These are phyloP conservation scores for Aspergillus kassunensis DNA, from an alignment of 495 filamentous ascomycete species.

Conservation along the genomic window DNA sequence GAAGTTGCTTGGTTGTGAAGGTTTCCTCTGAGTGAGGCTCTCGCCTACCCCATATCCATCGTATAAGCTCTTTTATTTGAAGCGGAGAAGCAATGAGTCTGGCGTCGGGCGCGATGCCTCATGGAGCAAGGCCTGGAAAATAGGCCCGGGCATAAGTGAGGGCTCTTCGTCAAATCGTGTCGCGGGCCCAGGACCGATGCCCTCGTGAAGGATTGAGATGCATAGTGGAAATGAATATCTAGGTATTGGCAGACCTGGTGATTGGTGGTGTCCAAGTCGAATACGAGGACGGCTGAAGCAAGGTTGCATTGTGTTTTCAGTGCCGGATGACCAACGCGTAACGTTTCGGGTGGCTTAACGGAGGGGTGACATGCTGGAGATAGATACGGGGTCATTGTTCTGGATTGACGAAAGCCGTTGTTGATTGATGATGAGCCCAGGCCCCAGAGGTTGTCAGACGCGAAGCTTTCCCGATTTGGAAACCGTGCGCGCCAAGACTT, in stretches of 20 bases:
- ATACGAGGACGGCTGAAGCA: constrained; percentile 6
- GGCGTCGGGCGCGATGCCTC: background rate
- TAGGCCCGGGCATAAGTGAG: background rate
- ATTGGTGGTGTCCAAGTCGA: constrained; percentile 4
- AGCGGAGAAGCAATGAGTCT: background rate
- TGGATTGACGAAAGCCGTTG: background rate
- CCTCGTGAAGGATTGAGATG: background rate
- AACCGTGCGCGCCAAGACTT: background rate
- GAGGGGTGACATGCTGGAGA: background rate
- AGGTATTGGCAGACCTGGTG: background rate
- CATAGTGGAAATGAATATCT: background rate
- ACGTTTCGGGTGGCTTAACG: background rate
- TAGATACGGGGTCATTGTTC: no score
- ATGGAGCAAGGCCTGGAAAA: background rate
- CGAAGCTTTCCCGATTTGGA: background rate
- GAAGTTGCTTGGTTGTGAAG: no score
- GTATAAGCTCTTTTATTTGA: background rate
- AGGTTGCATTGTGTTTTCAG: background rate
- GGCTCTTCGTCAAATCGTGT: background rate
- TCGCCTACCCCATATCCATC: no score
- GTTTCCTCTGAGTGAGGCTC: no score
- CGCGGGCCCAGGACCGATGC: background rate
- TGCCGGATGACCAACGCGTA: background rate
- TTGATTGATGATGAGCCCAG: no score
- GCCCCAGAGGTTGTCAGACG: no score